These are phyloP conservation scores for Asclepias syriaca DNA, from an alignment of 257 asterid genomes.

Conservation along the genomic window DNA sequence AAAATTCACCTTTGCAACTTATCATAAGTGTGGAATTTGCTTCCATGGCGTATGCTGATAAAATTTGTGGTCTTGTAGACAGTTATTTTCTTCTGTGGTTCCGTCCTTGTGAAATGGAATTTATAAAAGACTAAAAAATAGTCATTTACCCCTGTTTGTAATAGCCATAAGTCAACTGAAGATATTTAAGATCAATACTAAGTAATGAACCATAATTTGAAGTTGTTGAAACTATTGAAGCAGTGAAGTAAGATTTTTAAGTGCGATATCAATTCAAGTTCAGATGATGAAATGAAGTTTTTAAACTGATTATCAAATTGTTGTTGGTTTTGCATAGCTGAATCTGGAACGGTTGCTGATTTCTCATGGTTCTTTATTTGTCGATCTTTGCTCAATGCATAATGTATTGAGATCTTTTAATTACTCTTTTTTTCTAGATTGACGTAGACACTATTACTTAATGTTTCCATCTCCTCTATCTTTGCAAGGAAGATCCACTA, in stretches of 20 bases:
- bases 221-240: background rate
- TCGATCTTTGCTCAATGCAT: background rate
- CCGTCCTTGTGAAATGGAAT: background rate
- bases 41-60: too few species aligned
- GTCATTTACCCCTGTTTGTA: background rate
- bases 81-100: background rate
- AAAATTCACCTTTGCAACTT: too few species aligned
- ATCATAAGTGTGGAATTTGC: too few species aligned
- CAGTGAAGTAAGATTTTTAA: background rate
- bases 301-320: background rate
- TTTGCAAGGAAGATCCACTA: background rate
- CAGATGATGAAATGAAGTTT: background rate
- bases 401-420: background rate
- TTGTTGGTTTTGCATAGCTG: background rate
- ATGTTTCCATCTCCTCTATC: background rate
- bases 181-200: background rate
- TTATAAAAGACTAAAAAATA: background rate
- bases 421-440: too few species aligned
- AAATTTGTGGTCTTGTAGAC: too few species aligned
- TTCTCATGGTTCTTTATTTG: background rate
- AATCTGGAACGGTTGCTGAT: background rate
- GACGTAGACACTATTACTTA: background rate
- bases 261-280: background rate
- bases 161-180: too few species aligned
- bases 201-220: background rate